A percentile compares a stretch with the other conserved stretches of the same genome.
Evolutionary conservation across 106 monocot genomes (phyloP).

Genomic region (Posidonia australis): DNA sequence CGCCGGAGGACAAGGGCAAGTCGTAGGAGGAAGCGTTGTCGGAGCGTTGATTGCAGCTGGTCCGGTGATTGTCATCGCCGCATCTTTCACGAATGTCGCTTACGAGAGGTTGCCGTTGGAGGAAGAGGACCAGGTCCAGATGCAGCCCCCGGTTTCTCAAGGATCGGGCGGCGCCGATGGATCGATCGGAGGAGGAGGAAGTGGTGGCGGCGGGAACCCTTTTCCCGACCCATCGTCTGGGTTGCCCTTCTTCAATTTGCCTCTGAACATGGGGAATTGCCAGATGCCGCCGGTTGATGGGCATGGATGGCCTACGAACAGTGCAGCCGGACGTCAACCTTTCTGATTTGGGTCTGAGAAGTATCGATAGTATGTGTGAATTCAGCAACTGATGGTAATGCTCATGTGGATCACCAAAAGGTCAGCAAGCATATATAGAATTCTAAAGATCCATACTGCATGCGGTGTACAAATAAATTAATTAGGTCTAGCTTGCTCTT

Average conservation of each 20-base stretch:
- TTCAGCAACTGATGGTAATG: too few species aligned
- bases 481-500: too few species aligned
- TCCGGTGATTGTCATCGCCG: conserved; percentile 40
- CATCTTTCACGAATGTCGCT: conserved; percentile 44
- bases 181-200: background rate
- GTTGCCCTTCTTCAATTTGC: conserved; percentile 41
- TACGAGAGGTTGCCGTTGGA: conserved; percentile 43
- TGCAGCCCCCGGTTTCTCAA: background rate
- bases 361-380: too few species aligned
- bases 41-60: conserved; percentile 30
- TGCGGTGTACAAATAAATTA: too few species aligned
- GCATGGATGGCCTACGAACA: conserved; percentile 31
- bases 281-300: conserved; percentile 26
- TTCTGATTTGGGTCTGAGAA: too few species aligned
- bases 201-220: conserved; percentile 15
- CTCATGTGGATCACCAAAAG: too few species aligned
- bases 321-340: conserved; percentile 13
- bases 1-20: too few species aligned
- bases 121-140: conserved; percentile 25
- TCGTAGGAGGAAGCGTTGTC: conserved; percentile 34
- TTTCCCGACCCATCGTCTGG: conserved; percentile 38
- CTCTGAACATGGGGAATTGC: conserved; percentile 12
- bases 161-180: too few species aligned
- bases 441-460: too few species aligned
- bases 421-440: too few species aligned